Evolutionary conservation across 371 early-diverging fungal species (phyloP).

Genomic region (Haplosporangium sp.): DNA sequence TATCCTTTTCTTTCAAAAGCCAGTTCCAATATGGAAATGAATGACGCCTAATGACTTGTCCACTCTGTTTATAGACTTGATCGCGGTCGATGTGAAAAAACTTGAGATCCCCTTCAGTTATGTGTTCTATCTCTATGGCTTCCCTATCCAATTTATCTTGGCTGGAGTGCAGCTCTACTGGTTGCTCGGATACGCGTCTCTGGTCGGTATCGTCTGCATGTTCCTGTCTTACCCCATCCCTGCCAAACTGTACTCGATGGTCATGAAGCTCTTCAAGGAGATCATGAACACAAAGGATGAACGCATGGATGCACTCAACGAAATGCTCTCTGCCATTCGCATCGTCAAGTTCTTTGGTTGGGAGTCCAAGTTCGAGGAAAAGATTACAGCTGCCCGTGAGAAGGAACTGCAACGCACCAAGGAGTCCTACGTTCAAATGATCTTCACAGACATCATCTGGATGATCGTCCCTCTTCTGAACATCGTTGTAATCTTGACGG

Average conservation of each 20-base stretch:
- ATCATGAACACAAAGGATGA: slow-evolving; percentile 73
- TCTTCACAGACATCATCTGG: slow-evolving; percentile 51
- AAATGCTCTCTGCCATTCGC: slow-evolving; percentile 77
- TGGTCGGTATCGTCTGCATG: slow-evolving; percentile 73
- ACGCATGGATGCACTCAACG: slow-evolving; percentile 74
- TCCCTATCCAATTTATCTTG: slow-evolving; percentile 67
- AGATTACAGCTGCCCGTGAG: slow-evolving; percentile 62
- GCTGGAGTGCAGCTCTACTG: slow-evolving; percentile 71
- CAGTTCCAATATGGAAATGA: neutral
- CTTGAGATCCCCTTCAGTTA: slow-evolving; percentile 64
- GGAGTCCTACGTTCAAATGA: slow-evolving; percentile 49
- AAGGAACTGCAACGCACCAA: slow-evolving; percentile 63
- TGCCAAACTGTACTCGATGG: slow-evolving; percentile 60
- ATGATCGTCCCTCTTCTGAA: slow-evolving; percentile 64
- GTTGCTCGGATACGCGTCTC: slow-evolving; percentile 70
- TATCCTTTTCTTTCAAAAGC: neutral
- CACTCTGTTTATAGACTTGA: slow-evolving; percentile 41
- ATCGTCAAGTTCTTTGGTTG: slow-evolving; percentile 88
- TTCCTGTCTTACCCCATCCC: slow-evolving; percentile 71
- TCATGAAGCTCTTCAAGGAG: slow-evolving; percentile 60
- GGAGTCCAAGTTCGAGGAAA: slow-evolving; percentile 75
- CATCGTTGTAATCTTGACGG: slow-evolving; percentile 63
- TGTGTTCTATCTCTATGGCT: slow-evolving; percentile 66
- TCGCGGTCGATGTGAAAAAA: slow-evolving; percentile 70
- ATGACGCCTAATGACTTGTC: neutral